These are phyloP conservation scores for Fistulinella prunicolor DNA, from an alignment of 768 basidiomycete genomes.

Conservation along the genomic window DNA sequence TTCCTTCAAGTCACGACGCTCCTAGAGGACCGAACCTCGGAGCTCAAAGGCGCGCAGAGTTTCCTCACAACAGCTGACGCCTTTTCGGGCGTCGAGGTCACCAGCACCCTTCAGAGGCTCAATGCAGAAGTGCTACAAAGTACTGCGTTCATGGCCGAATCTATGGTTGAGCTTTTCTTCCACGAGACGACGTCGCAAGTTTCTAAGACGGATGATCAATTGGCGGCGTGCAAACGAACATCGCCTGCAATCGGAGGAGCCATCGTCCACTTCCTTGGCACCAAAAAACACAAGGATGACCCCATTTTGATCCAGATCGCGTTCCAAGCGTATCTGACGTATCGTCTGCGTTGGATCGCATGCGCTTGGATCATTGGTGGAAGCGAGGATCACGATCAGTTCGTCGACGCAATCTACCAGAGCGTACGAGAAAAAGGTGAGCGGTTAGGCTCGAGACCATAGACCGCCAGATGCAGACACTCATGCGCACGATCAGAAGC, in stretches of 20 bases:
- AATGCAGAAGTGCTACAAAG: constrained; percentile 49
- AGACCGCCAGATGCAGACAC: neutral
- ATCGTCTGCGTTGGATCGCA: constrained; percentile 27
- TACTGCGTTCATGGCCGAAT: constrained; percentile 46
- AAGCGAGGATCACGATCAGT: constrained; percentile 18
- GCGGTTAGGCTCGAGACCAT: constrained; percentile 2
- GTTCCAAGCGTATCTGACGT: constrained; percentile 30
- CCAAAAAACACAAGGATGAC: constrained; percentile 31
- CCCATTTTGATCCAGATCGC: constrained; percentile 38
- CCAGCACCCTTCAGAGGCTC: constrained; percentile 41
- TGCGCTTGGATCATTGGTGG: constrained; percentile 31
- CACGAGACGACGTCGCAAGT: constrained; percentile 13
- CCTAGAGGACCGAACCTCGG: constrained; percentile 40
- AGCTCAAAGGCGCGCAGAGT: constrained; percentile 44
- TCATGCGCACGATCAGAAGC: constrained; percentile 32
- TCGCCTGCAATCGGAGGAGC: constrained; percentile 18
- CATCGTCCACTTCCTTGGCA: constrained; percentile 27
- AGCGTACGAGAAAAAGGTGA: constrained; percentile 37
- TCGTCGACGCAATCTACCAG: constrained; percentile 32
- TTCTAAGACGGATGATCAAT: constrained; percentile 21
- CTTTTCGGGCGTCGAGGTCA: constrained; percentile 45
- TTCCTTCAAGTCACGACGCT: constrained; percentile 29
- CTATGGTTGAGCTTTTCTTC: constrained; percentile 42
- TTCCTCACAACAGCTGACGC: constrained; percentile 45
- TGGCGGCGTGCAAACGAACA: constrained; percentile 22